Evolutionary conservation across 129 eudicot genomes (phyloP).

Genomic region (Cynara cardunculus): DNA sequence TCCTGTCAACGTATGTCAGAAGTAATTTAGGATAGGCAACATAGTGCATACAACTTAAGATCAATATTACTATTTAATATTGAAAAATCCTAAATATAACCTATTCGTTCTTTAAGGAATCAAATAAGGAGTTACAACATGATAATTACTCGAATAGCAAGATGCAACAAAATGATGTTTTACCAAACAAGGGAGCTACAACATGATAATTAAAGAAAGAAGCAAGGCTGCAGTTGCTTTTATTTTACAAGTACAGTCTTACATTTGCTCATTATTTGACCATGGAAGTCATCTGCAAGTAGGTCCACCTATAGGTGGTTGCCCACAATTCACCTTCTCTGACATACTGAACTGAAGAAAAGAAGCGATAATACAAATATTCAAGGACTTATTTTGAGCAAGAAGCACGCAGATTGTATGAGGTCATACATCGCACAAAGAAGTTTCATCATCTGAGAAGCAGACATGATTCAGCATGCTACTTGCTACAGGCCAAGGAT

Average conservation of each 20-base stretch:
- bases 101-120: conserved; percentile 5
- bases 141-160: background rate
- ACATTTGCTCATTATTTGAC: background rate
- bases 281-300: background rate
- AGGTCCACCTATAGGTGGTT: background rate
- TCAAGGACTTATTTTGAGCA: background rate
- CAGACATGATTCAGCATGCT: background rate
- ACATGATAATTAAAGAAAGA: background rate
- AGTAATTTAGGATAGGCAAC: background rate
- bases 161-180: background rate
- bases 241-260: background rate
- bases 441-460: background rate
- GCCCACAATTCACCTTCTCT: background rate
- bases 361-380: background rate
- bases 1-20: conserved; percentile 48
- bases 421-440: background rate
- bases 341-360: background rate
- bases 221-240: too few species aligned
- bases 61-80: background rate
- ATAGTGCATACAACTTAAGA: conserved; percentile 2
- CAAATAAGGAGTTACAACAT: background rate
- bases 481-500: background rate
- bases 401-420: background rate
- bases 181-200: conserved; percentile 2
- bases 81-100: background rate